Base-by-base conservation (phyloP, 345 rosid species). In the Mallotus nudiflorus region DNA sequence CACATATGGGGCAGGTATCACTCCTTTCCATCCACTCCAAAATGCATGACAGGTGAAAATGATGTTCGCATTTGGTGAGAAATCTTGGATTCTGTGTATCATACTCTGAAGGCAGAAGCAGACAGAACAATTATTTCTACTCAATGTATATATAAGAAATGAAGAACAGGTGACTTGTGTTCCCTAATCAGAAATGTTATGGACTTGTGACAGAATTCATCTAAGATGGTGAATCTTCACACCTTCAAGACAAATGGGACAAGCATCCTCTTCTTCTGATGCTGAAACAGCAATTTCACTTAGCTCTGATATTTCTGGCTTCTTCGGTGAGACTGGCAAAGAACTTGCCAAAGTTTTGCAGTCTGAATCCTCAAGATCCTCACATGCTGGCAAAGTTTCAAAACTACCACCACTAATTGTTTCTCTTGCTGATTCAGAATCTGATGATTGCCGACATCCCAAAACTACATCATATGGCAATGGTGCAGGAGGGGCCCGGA, bases 301-400 rank as follows among this genome's bases (percentile, higher is more conserved):
- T 70, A 73, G 59, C 70, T 85, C 82, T 27, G 83, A 67, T 60
- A 83, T 66, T 71, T 81, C 84, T 28, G 86, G 63, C 75, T 88
- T 82, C 69, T 73, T 78, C 9, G 88, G 91, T 2, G 90, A 84
- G 67, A 66, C 81, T 31, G 75, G 68, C 48, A 81, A 75, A 44
- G 85, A 73, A 78, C 73, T 77, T 60, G 81, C 82, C 76, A 76
- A 84, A 61, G 74, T 62, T 77, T 80, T 86, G 74, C 83, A 75
- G 67, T 83, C 90, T 66, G 77, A 72, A 56, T 84, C 89, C 37
- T 71, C 80, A 72, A 71, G 63, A 71, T 66, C 72, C 37, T 71
- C 80, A 33, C 67, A 58, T 11, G 49, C 71, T 52, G 72, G 73
- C 27, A 62, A 71, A 35, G 73, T 66, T 42, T 62, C 80, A 66